Conservation (phyloP, 169 alveolate species). For the Plasmodium yoelii region DNA sequence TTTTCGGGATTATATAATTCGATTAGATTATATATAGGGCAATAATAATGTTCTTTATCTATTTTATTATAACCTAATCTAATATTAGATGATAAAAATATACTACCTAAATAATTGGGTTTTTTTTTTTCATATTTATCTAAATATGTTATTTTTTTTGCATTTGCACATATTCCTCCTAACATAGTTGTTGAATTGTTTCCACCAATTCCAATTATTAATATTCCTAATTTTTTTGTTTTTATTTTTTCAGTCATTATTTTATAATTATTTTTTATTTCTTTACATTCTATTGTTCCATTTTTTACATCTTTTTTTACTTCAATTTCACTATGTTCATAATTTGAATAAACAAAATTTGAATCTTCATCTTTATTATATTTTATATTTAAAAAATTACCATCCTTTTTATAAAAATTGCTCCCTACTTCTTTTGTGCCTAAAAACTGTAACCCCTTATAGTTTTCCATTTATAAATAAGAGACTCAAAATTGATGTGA, state of each 20-base stretch:
- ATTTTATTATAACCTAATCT: conserved; percentile 85
- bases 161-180: conserved; percentile 91
- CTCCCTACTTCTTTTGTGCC: not conserved
- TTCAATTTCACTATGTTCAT: conserved; percentile 46
- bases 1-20: conserved; percentile 92
- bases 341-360: conserved; percentile 26
- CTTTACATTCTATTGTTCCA: conserved; percentile 28
- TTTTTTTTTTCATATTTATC: conserved; percentile 87
- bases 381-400: not conserved
- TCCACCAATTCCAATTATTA: conserved; percentile 94
- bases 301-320: conserved; percentile 10
- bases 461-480: conserved; percentile 19
- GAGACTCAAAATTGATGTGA: too few species aligned
- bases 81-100: conserved; percentile 87
- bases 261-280: conserved; percentile 27
- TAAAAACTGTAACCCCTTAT: conserved; percentile 14
- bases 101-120: conserved; percentile 91
- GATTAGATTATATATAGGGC: conserved; percentile 87
- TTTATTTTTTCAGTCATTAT: conserved; percentile 46
- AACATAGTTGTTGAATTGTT: conserved; percentile 92
- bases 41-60: conserved; percentile 82
- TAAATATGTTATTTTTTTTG: conserved; percentile 86
- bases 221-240: conserved; percentile 87
- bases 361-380: conserved; percentile 28
- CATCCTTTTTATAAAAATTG: conserved; percentile 13